Evolutionary conservation across 2,329 filamentous ascomycete species (phyloP).

Genomic region (Colletotrichum karsti): DNA sequence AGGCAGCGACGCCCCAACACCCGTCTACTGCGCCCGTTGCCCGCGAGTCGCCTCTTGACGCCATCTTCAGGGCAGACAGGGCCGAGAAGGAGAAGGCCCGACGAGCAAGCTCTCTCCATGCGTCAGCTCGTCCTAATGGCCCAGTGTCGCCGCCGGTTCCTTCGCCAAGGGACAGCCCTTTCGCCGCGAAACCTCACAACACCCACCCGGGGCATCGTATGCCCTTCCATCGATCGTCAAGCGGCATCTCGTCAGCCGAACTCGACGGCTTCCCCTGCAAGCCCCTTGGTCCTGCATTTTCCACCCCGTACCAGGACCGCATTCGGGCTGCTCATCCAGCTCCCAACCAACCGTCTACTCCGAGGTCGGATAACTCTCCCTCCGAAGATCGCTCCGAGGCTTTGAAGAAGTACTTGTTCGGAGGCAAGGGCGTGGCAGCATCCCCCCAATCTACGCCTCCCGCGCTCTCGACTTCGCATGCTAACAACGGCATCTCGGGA

Average conservation of each 20-base stretch:
- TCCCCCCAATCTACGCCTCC: conserved; percentile 15
- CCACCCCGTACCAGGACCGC: conserved; percentile 70
- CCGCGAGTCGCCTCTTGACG: conserved; percentile 81
- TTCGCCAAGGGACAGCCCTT: conserved; percentile 41
- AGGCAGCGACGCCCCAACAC: conserved; percentile 55
- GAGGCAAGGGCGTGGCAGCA: conserved; percentile 40
- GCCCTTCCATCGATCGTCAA: conserved; percentile 30
- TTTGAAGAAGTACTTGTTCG: conserved; percentile 65
- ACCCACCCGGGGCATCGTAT: conserved; percentile 23
- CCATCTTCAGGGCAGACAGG: conserved; percentile 89
- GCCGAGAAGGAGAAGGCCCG: conserved; percentile 75
- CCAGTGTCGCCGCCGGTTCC: conserved; percentile 62
- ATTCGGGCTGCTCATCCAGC: conserved; percentile 62
- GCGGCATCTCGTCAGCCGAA: conserved; percentile 73
- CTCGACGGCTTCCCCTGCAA: conserved; percentile 67
- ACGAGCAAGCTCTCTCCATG: conserved; percentile 59
- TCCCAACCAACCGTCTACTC: conserved; percentile 26
- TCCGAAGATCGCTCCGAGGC: conserved; percentile 52
- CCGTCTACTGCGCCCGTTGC: conserved; percentile 38
- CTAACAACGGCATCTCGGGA: background rate
- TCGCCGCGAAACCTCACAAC: conserved; percentile 13
- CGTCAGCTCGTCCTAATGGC: conserved; percentile 46
- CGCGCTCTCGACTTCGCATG: background rate
- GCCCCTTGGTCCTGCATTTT: conserved; percentile 72
- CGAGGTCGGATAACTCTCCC: conserved; percentile 22